These are phyloP conservation scores for Aquanectria penicillioides DNA, from an alignment of 2,329 filamentous ascomycete species.

Conservation along the genomic window DNA sequence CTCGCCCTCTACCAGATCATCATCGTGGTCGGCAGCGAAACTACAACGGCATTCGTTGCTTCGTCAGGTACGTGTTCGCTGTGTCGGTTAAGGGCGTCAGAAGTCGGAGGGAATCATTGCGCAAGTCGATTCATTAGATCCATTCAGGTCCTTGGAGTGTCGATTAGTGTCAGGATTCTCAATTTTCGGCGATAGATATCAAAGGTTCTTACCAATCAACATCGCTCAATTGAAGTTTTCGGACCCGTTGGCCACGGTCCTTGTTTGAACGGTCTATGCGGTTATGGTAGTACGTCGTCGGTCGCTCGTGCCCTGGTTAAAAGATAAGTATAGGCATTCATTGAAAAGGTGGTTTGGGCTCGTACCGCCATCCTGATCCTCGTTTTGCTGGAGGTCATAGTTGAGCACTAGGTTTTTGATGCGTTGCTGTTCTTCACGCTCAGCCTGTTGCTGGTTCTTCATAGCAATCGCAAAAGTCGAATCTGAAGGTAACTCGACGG, in stretches of 20 bases:
- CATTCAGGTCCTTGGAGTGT: slow-evolving; percentile 21
- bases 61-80: not conserved
- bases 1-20: too few relatives aligned
- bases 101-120: not conserved
- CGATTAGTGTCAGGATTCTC: slow-evolving; percentile 5
- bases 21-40: too few relatives aligned
- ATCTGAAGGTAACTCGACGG: slow-evolving; percentile 88
- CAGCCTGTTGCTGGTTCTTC: slow-evolving; percentile 94
- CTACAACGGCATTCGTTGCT: not conserved
- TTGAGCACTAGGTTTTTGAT: slow-evolving; percentile 98
- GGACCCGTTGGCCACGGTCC: slow-evolving; percentile 81
- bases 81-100: slow-evolving; percentile 1
- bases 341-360: slow-evolving; percentile 25
- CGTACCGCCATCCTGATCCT: slow-evolving; percentile 79
- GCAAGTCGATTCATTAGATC: slow-evolving; percentile 4
- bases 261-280: slow-evolving; percentile 65
- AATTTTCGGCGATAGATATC: not conserved
- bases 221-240: slow-evolving; percentile 94
- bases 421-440: slow-evolving; percentile 94
- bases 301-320: slow-evolving; percentile 61
- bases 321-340: slow-evolving; percentile 59
- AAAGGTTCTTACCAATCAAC: slow-evolving; percentile 85
- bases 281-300: slow-evolving; percentile 60
- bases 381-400: slow-evolving; percentile 88
- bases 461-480: slow-evolving; percentile 96